Conservation (phyloP, 345 rosid genomes). For the Trapa incisa region DNA sequence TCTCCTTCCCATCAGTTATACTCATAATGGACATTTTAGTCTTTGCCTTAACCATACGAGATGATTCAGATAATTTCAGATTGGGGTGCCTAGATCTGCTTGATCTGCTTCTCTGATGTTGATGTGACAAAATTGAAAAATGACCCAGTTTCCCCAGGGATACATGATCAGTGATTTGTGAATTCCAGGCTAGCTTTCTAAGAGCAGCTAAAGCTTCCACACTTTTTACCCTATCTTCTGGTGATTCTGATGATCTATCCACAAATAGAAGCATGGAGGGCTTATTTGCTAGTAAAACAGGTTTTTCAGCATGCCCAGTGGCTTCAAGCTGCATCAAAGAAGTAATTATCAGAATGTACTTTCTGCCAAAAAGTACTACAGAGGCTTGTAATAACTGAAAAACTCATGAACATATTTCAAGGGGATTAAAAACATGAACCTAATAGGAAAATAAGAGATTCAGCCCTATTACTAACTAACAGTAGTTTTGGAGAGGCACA, state of each 20-base stretch:
- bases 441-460: neutral
- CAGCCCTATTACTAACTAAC: neutral
- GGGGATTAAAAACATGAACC: too few species aligned
- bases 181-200: constrained; percentile 48
- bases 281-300: constrained; percentile 49
- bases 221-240: constrained; percentile 44
- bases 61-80: constrained; percentile 23
- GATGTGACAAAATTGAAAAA: constrained; percentile 23
- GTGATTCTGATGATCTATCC: constrained; percentile 56
- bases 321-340: constrained; percentile 47
- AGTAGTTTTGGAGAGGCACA: neutral
- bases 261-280: constrained; percentile 75
- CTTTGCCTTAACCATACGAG: constrained; percentile 34
- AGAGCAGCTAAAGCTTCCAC: constrained; percentile 50
- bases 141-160: constrained; percentile 19
- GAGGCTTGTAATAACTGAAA: neutral
- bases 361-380: neutral
- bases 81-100: constrained; percentile 31
- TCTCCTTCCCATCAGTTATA: constrained; percentile 55
- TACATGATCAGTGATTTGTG: constrained; percentile 21
- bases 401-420: neutral
- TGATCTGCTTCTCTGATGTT: constrained; percentile 20
- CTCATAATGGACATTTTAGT: constrained; percentile 67
- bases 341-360: neutral
- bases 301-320: constrained; percentile 33